Conservation (phyloP, 306 rosid species). For the Cucumis cinereus region DNA sequence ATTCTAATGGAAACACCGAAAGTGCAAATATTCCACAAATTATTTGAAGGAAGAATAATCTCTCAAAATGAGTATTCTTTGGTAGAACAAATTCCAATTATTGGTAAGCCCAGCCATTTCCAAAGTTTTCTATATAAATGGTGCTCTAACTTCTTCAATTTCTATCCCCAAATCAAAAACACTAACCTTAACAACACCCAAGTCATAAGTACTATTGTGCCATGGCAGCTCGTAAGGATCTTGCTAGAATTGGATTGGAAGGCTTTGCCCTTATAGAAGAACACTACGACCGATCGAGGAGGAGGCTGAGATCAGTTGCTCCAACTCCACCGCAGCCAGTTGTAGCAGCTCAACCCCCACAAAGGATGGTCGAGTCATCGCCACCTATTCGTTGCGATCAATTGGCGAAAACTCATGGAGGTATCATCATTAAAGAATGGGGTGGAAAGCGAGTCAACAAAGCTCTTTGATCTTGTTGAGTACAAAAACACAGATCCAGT, state of each 20-base stretch:
- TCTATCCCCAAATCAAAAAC: not conserved
- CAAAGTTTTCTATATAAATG: not conserved
- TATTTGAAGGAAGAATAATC: not conserved
- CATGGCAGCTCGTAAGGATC: conserved; percentile 6
- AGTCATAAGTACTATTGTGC: not conserved
- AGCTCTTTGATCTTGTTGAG: not conserved
- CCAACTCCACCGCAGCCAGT: not conserved
- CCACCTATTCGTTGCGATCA: conserved; percentile 1
- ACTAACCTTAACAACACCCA: not conserved
- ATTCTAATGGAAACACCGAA: not conserved
- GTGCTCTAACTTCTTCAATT: not conserved
- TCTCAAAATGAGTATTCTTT: not conserved
- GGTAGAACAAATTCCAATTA: not conserved
- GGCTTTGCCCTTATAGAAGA: conserved; percentile 2
- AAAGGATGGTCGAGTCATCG: not conserved
- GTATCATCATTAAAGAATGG: not conserved
- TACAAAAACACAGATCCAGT: not conserved
- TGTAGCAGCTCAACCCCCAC: not conserved
- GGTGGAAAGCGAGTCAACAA: not conserved
- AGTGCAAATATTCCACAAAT: not conserved
- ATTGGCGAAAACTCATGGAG: conserved; percentile 5
- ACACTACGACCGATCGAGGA: not conserved
- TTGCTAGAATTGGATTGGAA: conserved; percentile 1
- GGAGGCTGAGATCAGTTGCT: not conserved
- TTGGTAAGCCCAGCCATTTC: not conserved